Evolutionary conservation across 2,329 filamentous ascomycete genomes (phyloP).

Genomic region (Talaromyces pinophilus): DNA sequence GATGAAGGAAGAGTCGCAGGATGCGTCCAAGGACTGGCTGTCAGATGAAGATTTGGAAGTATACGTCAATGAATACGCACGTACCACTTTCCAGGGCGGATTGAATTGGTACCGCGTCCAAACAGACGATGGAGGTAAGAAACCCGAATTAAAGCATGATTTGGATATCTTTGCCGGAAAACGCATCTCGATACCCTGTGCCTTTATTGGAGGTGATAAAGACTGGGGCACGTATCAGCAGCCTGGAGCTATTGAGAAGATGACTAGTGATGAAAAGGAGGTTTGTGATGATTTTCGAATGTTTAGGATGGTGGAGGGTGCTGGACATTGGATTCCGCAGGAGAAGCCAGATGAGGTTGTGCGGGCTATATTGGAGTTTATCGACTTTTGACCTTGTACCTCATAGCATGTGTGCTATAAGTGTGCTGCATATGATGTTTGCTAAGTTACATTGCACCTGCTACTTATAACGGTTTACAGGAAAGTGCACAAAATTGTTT

Average conservation of each 20-base stretch:
- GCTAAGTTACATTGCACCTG: not conserved
- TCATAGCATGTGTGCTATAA: not conserved
- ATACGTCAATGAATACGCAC: conserved; percentile 61
- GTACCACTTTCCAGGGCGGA: conserved; percentile 66
- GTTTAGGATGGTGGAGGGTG: conserved; percentile 56
- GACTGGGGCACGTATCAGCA: conserved; percentile 72
- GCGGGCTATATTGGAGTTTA: conserved; percentile 50
- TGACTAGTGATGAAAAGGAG: conserved; percentile 40
- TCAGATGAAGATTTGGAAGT: conserved; percentile 58
- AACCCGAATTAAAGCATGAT: conserved; percentile 49
- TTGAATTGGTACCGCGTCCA: conserved; percentile 68
- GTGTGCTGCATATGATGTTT: not conserved
- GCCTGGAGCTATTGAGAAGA: conserved; percentile 63
- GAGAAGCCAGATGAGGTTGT: conserved; percentile 61
- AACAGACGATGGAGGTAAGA: conserved; percentile 39
- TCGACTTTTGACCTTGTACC: conserved; percentile 18
- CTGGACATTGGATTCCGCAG: conserved; percentile 71
- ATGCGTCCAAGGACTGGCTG: conserved; percentile 54
- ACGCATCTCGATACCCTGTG: conserved; percentile 62
- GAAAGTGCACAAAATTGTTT: not conserved
- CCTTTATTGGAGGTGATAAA: conserved; percentile 61
- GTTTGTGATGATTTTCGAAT: conserved; percentile 58
- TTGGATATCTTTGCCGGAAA: conserved; percentile 61
- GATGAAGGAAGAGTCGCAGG: conserved; percentile 56
- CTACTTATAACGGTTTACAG: too few species aligned